Base-by-base conservation (phyloP, 2,329 filamentous ascomycete genomes). In the Nectriaceae sp. region DNA sequence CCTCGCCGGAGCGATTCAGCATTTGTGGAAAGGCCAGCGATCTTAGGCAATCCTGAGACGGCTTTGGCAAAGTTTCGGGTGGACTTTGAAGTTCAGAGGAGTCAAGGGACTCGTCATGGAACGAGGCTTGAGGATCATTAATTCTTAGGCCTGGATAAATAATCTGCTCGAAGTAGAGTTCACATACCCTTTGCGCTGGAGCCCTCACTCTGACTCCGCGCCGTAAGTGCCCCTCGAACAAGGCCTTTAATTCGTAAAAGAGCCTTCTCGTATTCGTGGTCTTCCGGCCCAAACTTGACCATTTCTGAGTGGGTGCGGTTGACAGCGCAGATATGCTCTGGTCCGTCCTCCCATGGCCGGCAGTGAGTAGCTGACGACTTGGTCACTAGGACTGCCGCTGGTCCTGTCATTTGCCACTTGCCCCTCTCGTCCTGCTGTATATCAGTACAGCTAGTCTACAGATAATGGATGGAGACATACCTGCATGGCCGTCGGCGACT, bases 211-310 rank as follows among this genome's bases (percentile, higher is more conserved):
- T 15, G 40, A 21, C 19, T 11, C 13, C 20, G 21, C 15, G 15
- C 21, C 24, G 21, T 22, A 5, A 40, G 15, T 4, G 51, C 48
- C 11, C 45, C 35, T 31, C 41, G 41, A 22, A 38, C 40, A 20
- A 56, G 37, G 10, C 43, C 35, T 20, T n/a, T 44, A 6, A 56
- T 22, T 3, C 26, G 47, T 16, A 31, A 42, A 21, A 19, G 5
- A 31, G 13, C 15, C 24, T 37, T n/a, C 49, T 39, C 1, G 16
- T 50, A 52, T n/a, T 54, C 47, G 21, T 49, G 26, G 41, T 64
- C 59, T 2, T 56, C 22, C 8, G 31, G 40, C n/a, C 44, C 48
- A 51, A 60, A 63, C 31, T 64, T 63, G 45, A 64, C 59, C 47
- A 64, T 53, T 3, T 61, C 51, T 6, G 56, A 61, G 43, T 64